phyloP scores from a whole-genome alignment of 2,329 filamentous ascomycete genomes.

The Neurospora sp. region DNA sequence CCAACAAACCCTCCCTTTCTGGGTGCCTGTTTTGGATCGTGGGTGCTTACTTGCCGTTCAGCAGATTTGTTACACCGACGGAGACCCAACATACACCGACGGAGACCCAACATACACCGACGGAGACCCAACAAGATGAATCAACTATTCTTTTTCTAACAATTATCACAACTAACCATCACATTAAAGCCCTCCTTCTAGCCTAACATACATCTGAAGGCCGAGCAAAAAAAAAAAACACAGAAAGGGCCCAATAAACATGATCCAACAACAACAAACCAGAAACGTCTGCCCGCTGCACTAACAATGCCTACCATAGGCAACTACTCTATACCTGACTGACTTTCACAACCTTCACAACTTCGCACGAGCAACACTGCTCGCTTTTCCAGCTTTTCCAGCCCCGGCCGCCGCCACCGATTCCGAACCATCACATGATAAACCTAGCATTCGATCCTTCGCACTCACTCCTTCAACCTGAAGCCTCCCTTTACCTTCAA shows the following conservation, averaged over 20 bases:
- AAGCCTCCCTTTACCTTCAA: background rate
- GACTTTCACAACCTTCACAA: background rate
- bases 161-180: background rate
- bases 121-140: background rate
- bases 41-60: background rate
- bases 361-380: background rate
- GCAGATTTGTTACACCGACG: background rate
- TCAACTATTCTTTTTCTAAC: background rate
- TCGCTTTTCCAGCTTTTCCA: background rate
- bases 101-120: no score
- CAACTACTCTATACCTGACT: background rate
- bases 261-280: background rate
- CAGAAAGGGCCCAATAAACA: background rate
- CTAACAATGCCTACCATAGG: background rate
- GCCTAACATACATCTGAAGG: background rate
- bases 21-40: background rate
- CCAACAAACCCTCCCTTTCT: background rate
- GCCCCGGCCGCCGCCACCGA: background rate
- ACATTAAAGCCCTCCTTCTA: background rate
- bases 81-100: background rate
- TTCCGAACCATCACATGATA: background rate
- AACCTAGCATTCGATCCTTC: background rate
- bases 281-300: background rate
- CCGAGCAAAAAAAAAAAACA: background rate
- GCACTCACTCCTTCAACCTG: background rate